phyloP scores from a whole-genome alignment of 768 basidiomycete genomes.

The Chiua virens region DNA sequence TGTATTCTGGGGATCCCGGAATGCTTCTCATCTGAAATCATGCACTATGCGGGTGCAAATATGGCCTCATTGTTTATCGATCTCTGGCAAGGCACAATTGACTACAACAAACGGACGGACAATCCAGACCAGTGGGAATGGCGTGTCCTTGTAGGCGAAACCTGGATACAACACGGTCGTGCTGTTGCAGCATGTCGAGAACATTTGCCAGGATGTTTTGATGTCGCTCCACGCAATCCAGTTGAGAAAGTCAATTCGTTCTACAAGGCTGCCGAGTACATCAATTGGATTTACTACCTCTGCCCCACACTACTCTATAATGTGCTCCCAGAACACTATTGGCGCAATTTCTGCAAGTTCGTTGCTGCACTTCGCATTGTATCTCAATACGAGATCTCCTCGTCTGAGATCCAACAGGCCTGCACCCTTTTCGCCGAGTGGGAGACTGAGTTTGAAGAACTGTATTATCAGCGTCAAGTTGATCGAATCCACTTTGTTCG shows the following conservation, averaged over 20 bases:
- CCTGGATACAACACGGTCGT: too few relatives aligned
- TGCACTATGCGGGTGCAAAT: constrained; percentile 39
- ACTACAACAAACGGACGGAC: constrained; percentile 12
- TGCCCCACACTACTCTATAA: constrained; percentile 15
- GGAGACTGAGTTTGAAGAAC: constrained; percentile 26
- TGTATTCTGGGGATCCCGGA: constrained; percentile 30
- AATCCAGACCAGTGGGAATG: constrained; percentile 28
- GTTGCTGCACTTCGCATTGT: constrained; percentile 20
- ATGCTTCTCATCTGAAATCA: constrained; percentile 39
- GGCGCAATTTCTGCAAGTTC: constrained; percentile 20
- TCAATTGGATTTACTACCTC: too few relatives aligned
- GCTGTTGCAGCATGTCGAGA: constrained; percentile 28
- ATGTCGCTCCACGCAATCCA: too few relatives aligned
- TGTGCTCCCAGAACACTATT: constrained; percentile 16
- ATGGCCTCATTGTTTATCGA: constrained; percentile 7
- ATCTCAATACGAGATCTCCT: constrained; percentile 15
- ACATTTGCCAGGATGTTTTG: constrained; percentile 2
- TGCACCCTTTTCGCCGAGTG: constrained; percentile 16
- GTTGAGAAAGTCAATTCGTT: too few relatives aligned
- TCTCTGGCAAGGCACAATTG: background rate
- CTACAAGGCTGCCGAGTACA: too few relatives aligned
- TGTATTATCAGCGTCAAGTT: constrained; percentile 24
- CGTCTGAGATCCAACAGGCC: constrained; percentile 11
- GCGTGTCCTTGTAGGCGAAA: constrained; percentile 11
- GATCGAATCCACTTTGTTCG: constrained; percentile 29